Evolutionary conservation across 495 filamentous ascomycete species (phyloP).

Genomic region (Aspergillus cavernicola): DNA sequence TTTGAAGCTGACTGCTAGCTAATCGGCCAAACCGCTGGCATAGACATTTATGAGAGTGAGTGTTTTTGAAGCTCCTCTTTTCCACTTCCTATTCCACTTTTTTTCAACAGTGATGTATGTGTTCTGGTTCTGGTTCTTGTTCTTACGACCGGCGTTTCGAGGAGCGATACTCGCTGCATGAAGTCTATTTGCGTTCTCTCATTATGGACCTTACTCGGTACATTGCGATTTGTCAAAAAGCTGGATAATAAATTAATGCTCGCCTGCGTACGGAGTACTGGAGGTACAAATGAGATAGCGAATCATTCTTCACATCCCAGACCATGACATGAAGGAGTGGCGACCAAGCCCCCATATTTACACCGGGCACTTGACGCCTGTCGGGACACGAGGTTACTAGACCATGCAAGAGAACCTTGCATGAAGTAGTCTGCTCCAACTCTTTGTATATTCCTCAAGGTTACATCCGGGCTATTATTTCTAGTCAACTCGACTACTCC

Average conservation of each 20-base stretch:
- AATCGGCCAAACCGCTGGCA: too few species aligned
- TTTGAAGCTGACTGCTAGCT: too few species aligned
- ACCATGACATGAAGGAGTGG: not conserved
- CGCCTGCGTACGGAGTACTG: too few species aligned
- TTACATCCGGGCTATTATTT: too few species aligned
- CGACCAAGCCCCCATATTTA: not conserved
- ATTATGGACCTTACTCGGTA: not conserved
- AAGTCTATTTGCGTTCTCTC: not conserved
- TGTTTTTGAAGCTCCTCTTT: not conserved
- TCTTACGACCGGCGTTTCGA: conserved; percentile 15
- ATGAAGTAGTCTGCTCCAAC: not conserved
- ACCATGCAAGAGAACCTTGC: not conserved
- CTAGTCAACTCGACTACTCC: too few species aligned
- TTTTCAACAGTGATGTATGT: not conserved
- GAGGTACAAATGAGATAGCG: not conserved
- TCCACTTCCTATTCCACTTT: not conserved
- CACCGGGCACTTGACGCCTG: too few species aligned
- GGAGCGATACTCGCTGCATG: conserved; percentile 12
- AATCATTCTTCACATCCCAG: not conserved
- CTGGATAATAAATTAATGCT: not conserved
- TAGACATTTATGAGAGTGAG: too few species aligned
- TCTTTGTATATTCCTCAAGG: too few species aligned
- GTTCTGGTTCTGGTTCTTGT: not conserved
- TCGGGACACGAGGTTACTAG: too few species aligned
- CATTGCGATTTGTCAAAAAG: not conserved